phyloP scores from a whole-genome alignment of 306 rosid species.

The Vicia villosa region DNA sequence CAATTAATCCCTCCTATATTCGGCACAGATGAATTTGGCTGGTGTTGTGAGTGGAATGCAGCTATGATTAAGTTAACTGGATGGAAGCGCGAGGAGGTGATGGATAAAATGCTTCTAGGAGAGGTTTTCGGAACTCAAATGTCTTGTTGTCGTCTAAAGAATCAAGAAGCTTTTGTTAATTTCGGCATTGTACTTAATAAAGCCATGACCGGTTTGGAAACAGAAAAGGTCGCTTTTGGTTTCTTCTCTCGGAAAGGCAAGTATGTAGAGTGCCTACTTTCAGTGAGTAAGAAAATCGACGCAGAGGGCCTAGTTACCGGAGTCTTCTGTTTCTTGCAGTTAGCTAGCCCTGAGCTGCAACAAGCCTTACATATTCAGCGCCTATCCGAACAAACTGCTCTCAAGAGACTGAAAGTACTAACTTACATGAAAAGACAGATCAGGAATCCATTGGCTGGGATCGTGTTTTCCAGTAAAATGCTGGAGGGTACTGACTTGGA shows the following conservation, averaged over 20 bases:
- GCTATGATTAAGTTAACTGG: slow-evolving; percentile 90
- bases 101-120: slow-evolving; percentile 93
- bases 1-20: slow-evolving; percentile 96
- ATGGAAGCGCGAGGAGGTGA: slow-evolving; percentile 84
- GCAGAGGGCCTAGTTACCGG: slow-evolving; percentile 76
- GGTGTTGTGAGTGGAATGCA: slow-evolving; percentile 97
- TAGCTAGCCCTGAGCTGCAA: slow-evolving; percentile 90
- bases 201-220: slow-evolving; percentile 75
- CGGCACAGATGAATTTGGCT: slow-evolving; percentile 92
- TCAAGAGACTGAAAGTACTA: slow-evolving; percentile 75
- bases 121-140: slow-evolving; percentile 78
- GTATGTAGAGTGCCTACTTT: slow-evolving; percentile 81
- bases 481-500: slow-evolving; percentile 76
- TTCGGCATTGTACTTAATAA: slow-evolving; percentile 75
- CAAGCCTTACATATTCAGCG: slow-evolving; percentile 84
- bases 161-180: slow-evolving; percentile 85
- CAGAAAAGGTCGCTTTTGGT: slow-evolving; percentile 72
- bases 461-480: slow-evolving; percentile 62
- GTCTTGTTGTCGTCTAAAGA: slow-evolving; percentile 82
- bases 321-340: slow-evolving; percentile 91
- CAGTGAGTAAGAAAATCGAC: slow-evolving; percentile 80
- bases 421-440: slow-evolving; percentile 80
- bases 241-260: slow-evolving; percentile 67
- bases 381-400: slow-evolving; percentile 78
- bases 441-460: slow-evolving; percentile 70